phyloP scores from a whole-genome alignment of 768 basidiomycete genomes.

The Strobilomyces echinocephalus region DNA sequence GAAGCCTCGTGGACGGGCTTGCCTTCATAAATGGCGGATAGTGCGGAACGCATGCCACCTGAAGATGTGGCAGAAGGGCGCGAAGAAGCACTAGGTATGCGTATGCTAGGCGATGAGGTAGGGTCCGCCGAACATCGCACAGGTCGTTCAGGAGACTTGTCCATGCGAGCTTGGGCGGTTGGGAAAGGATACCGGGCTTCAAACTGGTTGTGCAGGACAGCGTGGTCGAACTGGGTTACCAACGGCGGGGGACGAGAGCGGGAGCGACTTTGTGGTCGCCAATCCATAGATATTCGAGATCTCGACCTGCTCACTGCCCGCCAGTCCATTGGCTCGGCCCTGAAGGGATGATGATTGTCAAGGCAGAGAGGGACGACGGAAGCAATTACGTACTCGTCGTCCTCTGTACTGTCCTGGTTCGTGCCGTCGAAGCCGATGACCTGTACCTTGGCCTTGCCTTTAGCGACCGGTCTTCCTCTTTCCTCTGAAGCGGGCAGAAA shows the following conservation, averaged over 20 bases:
- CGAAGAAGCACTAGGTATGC: constrained; percentile 41
- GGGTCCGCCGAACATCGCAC: constrained; percentile 20
- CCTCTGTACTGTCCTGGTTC: constrained; percentile 66
- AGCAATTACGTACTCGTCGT: constrained; percentile 60
- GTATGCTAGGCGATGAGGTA: constrained; percentile 29
- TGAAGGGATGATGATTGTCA: constrained; percentile 18
- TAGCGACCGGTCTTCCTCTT: constrained; percentile 72
- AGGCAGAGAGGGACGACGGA: constrained; percentile 15
- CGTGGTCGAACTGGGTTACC: constrained; percentile 45
- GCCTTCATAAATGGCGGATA: constrained; percentile 47
- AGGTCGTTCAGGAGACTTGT: constrained; percentile 27
- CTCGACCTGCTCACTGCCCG: constrained; percentile 85
- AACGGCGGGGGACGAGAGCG: constrained; percentile 69
- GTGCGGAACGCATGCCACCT: constrained; percentile 36
- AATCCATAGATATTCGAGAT: constrained; percentile 89
- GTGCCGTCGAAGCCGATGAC: constrained; percentile 79
- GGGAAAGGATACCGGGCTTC: constrained; percentile 48
- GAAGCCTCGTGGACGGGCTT: constrained; percentile 32
- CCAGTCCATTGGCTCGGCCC: constrained; percentile 85
- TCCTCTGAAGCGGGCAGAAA: constrained; percentile 35
- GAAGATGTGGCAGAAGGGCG: constrained; percentile 46
- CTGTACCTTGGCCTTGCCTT: constrained; percentile 72
- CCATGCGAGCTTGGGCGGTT: constrained; percentile 20
- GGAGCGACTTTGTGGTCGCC: constrained; percentile 75
- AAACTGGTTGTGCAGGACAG: constrained; percentile 29